These are phyloP conservation scores for Erodium maritimum DNA, from an alignment of 345 rosid genomes.

Conservation along the genomic window DNA sequence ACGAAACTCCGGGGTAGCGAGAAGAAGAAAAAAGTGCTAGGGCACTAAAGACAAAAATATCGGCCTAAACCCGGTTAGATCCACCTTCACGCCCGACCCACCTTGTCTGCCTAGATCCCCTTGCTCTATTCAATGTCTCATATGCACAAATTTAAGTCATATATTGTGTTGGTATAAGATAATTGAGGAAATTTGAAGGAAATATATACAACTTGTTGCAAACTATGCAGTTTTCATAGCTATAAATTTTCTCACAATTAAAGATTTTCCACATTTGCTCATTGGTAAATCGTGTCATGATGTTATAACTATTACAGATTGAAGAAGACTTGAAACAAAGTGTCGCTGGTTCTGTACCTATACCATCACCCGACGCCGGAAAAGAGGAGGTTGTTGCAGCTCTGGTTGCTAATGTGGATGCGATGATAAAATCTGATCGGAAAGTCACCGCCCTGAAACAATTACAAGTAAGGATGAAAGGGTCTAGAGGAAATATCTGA, in stretches of 20 bases:
- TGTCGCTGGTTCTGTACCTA: slow-evolving; percentile 50
- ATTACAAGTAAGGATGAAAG: slow-evolving; percentile 53
- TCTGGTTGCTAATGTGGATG: slow-evolving; percentile 72
- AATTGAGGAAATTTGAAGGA: too few species aligned
- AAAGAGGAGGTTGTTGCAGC: slow-evolving; percentile 75
- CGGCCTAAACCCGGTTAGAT: too few species aligned
- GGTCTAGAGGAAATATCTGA: not conserved
- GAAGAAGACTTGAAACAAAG: slow-evolving; percentile 68
- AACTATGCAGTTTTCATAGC: too few species aligned
- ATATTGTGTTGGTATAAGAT: too few species aligned
- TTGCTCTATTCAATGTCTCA: too few species aligned
- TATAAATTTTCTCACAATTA: not conserved
- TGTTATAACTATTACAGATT: slow-evolving; percentile 26
- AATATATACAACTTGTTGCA: too few species aligned
- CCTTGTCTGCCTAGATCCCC: too few species aligned
- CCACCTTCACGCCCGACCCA: too few species aligned
- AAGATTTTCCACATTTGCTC: not conserved
- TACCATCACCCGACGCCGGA: slow-evolving; percentile 61
- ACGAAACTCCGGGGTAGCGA: too few species aligned
- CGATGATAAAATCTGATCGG: slow-evolving; percentile 90
- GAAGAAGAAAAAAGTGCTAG: too few species aligned
- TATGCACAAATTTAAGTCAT: too few species aligned
- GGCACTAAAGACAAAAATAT: too few species aligned
- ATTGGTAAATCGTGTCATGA: not conserved
- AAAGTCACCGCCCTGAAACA: slow-evolving; percentile 92